Evolutionary conservation across 495 filamentous ascomycete species (phyloP), one percentile per base, ranked within the genome.

Genomic region (Bacidia rubella): DNA sequence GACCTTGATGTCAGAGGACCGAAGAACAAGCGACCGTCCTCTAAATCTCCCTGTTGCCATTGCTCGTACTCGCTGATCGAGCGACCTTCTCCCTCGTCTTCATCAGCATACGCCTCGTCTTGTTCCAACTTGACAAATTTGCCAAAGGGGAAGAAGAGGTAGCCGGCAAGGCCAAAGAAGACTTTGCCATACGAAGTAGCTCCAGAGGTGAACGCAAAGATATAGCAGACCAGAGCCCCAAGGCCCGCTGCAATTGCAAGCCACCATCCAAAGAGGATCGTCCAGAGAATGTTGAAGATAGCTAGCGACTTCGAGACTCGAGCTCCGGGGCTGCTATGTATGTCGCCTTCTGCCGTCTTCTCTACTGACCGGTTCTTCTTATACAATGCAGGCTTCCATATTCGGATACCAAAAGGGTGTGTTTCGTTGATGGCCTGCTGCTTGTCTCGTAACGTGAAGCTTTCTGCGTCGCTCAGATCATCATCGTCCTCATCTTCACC

Each of bases 21-120:
- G 65, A 99, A 99, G 72, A 97, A 97, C 9, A 96, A 77, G 12
- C 90, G 75, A 2, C 92, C 92, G 66, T 95, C 86, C 66, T 99
- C 92, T 32, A 99, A 70, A 63, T 99, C 92, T 35, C 92, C 92
- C 59, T 83, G 94, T 64, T 99, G 92, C 92, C 92, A 99, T 65
- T 94, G 90, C 65, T 97, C 92, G 66, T 99, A 99, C 68, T 99
- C 92, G 62, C 87, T 94, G 64, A 99, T 96, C 66, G 89, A 97
- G 60, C 92, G 78, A n/a, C 93, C 92, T 68, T 99, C 92, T n/a
- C 90, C 93, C 61, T 94, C 81, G 64, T 99, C 92, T 66, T 99
- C 92, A 58, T 97, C 87, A 21, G 87, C 76, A 64, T 99, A 99
- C 27, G 83, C 81, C 60, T 97, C 92, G 60, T 99, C 89, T 58